Conservation (phyloP, 2,329 filamentous ascomycete genomes). For the Diaporthe citri region DNA sequence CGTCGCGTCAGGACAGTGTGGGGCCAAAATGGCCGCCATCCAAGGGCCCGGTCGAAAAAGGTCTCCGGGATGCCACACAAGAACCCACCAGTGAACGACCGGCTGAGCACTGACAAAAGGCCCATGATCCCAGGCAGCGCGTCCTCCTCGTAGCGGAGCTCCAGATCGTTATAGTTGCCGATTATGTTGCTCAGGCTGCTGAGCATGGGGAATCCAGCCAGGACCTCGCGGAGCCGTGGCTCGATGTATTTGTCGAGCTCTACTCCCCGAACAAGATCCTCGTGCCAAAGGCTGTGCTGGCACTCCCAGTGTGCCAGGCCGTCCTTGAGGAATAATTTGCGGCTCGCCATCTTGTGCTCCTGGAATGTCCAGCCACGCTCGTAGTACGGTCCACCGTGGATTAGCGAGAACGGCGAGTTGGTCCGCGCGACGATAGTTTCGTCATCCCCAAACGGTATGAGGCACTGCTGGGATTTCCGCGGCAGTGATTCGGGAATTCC, state of each 20-base stretch:
- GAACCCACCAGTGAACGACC: slow-evolving; percentile 40
- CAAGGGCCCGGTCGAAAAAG: slow-evolving; percentile 40
- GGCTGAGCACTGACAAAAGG: slow-evolving; percentile 28
- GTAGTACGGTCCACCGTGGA: not conserved
- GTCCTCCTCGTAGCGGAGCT: slow-evolving; percentile 40
- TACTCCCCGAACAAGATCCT: not conserved
- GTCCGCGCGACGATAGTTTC: not conserved
- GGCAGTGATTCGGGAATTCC: not conserved
- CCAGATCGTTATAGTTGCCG: not conserved
- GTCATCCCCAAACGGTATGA: slow-evolving; percentile 9
- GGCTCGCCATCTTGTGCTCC: not conserved
- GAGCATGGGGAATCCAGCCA: slow-evolving; percentile 9
- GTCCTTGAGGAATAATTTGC: not conserved
- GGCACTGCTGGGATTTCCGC: not conserved
- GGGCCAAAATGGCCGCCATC: slow-evolving; percentile 32
- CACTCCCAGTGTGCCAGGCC: slow-evolving; percentile 10
- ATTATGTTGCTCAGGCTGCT: not conserved
- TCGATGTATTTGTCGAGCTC: slow-evolving; percentile 32
- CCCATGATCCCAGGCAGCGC: slow-evolving; percentile 35
- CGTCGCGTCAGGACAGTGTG: not conserved
- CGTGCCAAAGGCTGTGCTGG: slow-evolving; percentile 7
- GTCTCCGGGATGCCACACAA: slow-evolving; percentile 40
- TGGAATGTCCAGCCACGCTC: slow-evolving; percentile 16
- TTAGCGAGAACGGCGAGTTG: not conserved
- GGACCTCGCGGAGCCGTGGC: not conserved